Evolutionary conservation across 257 asterid genomes (phyloP).

Genomic region (Fraxinus quadrangulata): DNA sequence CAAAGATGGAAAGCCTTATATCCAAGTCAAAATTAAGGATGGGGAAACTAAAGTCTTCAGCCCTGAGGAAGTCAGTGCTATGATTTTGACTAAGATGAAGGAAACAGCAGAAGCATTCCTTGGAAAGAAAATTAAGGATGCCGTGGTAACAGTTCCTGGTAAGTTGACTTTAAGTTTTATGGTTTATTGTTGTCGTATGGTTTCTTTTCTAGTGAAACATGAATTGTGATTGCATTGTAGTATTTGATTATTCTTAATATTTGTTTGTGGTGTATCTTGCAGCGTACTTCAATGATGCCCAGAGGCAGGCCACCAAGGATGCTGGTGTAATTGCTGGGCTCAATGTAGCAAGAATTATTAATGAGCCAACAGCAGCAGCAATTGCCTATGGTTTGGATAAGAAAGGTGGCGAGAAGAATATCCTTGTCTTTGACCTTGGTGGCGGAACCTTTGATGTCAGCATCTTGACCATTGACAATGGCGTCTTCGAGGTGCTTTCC

Average conservation of each 20-base stretch:
- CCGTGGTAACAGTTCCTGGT: slow-evolving; percentile 98
- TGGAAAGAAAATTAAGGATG: slow-evolving; percentile 89
- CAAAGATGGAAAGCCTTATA: slow-evolving; percentile 91
- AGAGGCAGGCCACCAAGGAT: slow-evolving; percentile 95
- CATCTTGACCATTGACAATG: slow-evolving; percentile 87
- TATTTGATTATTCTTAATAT: background rate
- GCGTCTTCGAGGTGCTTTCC: slow-evolving; percentile 94
- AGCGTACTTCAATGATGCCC: slow-evolving; percentile 98
- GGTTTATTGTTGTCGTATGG: background rate
- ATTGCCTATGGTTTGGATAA: slow-evolving; percentile 94
- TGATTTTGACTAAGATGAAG: slow-evolving; percentile 88
- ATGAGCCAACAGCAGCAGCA: slow-evolving; percentile 98
- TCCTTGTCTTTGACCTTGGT: slow-evolving; percentile 96
- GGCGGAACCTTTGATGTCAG: slow-evolving; percentile 99
- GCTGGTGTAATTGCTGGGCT: slow-evolving; percentile 91
- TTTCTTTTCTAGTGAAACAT: background rate
- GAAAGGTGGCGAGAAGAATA: slow-evolving; percentile 91
- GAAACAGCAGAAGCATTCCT: slow-evolving; percentile 95
- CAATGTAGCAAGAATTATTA: slow-evolving; percentile 88
- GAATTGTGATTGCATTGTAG: background rate
- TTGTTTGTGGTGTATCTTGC: slow-evolving; percentile 23
- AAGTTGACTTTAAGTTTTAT: background rate
- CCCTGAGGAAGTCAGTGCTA: slow-evolving; percentile 95
- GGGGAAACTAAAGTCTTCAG: slow-evolving; percentile 92
- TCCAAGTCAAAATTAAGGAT: slow-evolving; percentile 73